Evolutionary conservation across 371 early-diverging fungal genomes (phyloP).

Genomic region (Actinomortierella ambigua): DNA sequence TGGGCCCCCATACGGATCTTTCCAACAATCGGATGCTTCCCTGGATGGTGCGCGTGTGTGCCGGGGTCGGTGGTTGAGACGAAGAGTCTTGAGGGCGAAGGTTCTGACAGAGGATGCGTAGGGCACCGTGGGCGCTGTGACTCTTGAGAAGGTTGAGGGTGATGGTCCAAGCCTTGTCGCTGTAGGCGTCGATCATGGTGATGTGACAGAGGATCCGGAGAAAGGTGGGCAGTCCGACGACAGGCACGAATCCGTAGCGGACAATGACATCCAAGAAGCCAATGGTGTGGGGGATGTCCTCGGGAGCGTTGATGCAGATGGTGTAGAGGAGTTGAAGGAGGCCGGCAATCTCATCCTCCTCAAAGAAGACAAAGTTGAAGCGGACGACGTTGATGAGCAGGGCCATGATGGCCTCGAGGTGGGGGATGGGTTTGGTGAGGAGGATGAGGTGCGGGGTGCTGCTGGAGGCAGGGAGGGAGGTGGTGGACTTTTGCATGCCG

Average conservation of each 20-base stretch:
- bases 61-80: slow-evolving; percentile 12
- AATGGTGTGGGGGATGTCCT: slow-evolving; percentile 59
- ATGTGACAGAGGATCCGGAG: slow-evolving; percentile 62
- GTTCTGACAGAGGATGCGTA: slow-evolving; percentile 62
- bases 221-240: slow-evolving; percentile 57
- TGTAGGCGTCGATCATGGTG: slow-evolving; percentile 43
- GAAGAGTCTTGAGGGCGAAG: slow-evolving; percentile 45
- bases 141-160: slow-evolving; percentile 68
- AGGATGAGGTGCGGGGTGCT: slow-evolving; percentile 38
- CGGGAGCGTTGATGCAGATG: slow-evolving; percentile 54
- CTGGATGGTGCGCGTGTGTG: slow-evolving; percentile 44
- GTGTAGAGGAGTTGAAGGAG: slow-evolving; percentile 58
- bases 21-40: slow-evolving; percentile 63
- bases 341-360: slow-evolving; percentile 60
- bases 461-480: slow-evolving; percentile 35
- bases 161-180: slow-evolving; percentile 61
- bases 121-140: slow-evolving; percentile 67
- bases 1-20: slow-evolving; percentile 60
- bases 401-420: slow-evolving; percentile 59
- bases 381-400: slow-evolving; percentile 66
- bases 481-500: slow-evolving; percentile 41
- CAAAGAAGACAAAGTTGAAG: slow-evolving; percentile 73
- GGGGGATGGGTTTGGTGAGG: slow-evolving; percentile 36
- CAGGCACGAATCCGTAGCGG: slow-evolving; percentile 72
- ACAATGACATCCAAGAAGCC: slow-evolving; percentile 73